A percentile compares a stretch with the other conserved stretches of the same genome.
Evolutionary conservation across 805 yeast genomes (phyloP).

Genomic region (Wickerhamomyces pijperi): DNA sequence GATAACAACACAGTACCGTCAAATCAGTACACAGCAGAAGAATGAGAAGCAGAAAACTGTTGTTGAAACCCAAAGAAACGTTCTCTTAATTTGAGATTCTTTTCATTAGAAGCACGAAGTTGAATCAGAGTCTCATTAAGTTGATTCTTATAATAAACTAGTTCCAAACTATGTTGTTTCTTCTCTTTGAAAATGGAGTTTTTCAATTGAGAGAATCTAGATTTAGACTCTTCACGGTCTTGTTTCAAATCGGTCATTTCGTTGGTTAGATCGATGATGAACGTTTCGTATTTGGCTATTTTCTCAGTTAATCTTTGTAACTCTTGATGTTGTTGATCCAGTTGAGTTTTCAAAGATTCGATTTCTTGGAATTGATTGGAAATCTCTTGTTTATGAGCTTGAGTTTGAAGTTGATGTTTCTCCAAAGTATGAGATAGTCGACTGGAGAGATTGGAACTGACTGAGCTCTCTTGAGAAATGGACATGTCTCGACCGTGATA

Average conservation of each 20-base stretch:
- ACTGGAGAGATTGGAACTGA: constrained; percentile 4
- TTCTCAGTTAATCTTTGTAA: constrained; percentile 2
- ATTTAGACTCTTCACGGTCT: neutral
- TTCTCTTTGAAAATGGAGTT: constrained; percentile 4
- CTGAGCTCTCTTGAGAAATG: constrained; percentile 1
- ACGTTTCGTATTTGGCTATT: constrained; percentile 1
- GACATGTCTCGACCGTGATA: neutral
- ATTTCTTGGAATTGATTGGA: constrained; percentile 7
- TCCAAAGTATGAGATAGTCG: constrained; percentile 4
- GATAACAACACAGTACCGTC: neutral
- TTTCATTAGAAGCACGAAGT: constrained; percentile 10
- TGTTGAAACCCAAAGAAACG: constrained; percentile 6
- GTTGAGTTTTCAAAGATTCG: constrained; percentile 4
- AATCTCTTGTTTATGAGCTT: constrained; percentile 10
- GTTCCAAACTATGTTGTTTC: constrained; percentile 5
- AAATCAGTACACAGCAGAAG: neutral
- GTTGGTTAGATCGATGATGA: neutral
- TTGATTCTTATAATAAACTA: constrained; percentile 9
- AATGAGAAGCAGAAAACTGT: neutral
- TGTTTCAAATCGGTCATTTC: constrained; percentile 1
- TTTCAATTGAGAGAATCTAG: constrained; percentile 3
- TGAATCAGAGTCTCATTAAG: constrained; percentile 6
- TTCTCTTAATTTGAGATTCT: constrained; percentile 12
- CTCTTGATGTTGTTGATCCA: constrained; percentile 3
- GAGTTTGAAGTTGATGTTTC: constrained; percentile 9